Conservation (phyloP, 495 filamentous ascomycete species). For the Cladorrhinum samala region DNA sequence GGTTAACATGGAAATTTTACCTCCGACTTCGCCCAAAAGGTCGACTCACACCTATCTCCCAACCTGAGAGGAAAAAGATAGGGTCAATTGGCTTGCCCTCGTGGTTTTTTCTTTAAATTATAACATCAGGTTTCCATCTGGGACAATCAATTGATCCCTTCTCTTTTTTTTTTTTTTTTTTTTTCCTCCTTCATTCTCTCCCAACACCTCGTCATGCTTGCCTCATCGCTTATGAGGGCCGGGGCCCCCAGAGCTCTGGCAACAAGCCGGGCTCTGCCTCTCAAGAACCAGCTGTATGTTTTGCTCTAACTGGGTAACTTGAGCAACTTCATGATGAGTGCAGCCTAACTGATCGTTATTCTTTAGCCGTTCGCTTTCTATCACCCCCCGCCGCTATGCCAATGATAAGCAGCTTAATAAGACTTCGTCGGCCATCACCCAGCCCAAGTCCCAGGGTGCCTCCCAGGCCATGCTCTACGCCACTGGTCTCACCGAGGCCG, state of each 20-base stretch:
- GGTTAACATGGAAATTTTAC: conserved; percentile 24
- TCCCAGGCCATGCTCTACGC: conserved; percentile 99
- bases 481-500: conserved; percentile 73
- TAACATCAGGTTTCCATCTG: not conserved
- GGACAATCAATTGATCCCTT: conserved; percentile 12
- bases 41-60: conserved; percentile 4
- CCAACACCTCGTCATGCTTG: conserved; percentile 27
- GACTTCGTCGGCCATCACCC: conserved; percentile 76
- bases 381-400: conserved; percentile 33
- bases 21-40: conserved; percentile 29
- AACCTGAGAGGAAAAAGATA: conserved; percentile 2
- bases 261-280: conserved; percentile 25
- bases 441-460: conserved; percentile 94
- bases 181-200: not conserved
- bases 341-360: conserved; percentile 5
- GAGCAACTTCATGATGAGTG: too few species aligned
- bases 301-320: not conserved
- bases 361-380: conserved; percentile 37
- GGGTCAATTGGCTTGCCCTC: conserved; percentile 17
- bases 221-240: conserved; percentile 33
- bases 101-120: not conserved
- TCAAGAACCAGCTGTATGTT: conserved; percentile 36
- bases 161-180: not conserved
- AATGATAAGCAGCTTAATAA: conserved; percentile 63
- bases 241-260: conserved; percentile 37